Conservation (phyloP, 352 stramenopile genomes). For the Globisporangium orthogonon region DNA sequence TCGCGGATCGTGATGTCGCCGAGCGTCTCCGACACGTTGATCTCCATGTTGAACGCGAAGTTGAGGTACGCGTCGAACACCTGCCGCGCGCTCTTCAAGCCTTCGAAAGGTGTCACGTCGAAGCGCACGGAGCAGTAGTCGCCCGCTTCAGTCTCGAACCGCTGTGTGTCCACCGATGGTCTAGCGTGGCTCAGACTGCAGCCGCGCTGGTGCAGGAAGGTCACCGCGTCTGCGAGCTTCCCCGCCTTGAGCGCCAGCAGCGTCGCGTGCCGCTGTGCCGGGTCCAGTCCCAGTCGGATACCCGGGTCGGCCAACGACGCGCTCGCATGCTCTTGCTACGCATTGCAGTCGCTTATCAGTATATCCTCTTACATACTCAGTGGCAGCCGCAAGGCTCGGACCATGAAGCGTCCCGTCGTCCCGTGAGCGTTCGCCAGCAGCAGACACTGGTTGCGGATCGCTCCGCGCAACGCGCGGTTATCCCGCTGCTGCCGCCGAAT, state of each 20-base stretch:
- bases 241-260: constrained; percentile 29
- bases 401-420: constrained; percentile 28
- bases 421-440: constrained; percentile 30
- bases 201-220: constrained; percentile 30
- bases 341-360: not conserved
- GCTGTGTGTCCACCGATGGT: constrained; percentile 30
- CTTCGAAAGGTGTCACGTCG: constrained; percentile 39
- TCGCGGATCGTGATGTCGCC: constrained; percentile 45
- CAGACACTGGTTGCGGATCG: constrained; percentile 30
- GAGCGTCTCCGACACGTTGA: constrained; percentile 36
- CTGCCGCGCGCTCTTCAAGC: constrained; percentile 19
- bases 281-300: constrained; percentile 24
- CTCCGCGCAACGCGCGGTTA: constrained; percentile 23
- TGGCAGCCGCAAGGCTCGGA: constrained; percentile 1
- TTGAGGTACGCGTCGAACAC: constrained; percentile 41
- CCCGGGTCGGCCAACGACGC: constrained; percentile 23
- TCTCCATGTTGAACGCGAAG: constrained; percentile 48
- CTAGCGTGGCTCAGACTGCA: constrained; percentile 23
- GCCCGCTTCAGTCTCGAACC: constrained; percentile 25
- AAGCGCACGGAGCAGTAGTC: constrained; percentile 29
- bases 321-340: constrained; percentile 22
- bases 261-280: constrained; percentile 17
- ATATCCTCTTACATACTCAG: not conserved
- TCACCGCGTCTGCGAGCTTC: constrained; percentile 28
- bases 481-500: constrained; percentile 15